Percentiles rank a stretch among this genome's conserved stretches.
Conservation (phyloP, 768 basidiomycete species). For the Porphyrellus cyaneotinctus region DNA sequence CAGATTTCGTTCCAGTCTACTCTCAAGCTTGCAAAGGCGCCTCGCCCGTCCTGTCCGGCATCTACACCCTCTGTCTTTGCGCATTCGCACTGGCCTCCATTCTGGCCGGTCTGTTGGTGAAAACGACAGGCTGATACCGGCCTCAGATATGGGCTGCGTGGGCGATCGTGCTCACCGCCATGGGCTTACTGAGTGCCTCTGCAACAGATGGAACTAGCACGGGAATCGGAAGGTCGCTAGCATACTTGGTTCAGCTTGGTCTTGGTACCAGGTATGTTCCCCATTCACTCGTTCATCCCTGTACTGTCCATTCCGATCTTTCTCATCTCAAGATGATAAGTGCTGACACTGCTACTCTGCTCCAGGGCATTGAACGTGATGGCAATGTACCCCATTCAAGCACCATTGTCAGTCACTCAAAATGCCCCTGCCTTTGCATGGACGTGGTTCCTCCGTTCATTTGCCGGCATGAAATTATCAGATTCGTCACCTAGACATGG, state of each 20-base stretch:
- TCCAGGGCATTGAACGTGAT: slow-evolving; percentile 11
- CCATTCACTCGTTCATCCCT: not conserved
- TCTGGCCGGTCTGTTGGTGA: slow-evolving; percentile 36
- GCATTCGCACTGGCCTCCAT: slow-evolving; percentile 39
- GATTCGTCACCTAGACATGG: too few relatives aligned
- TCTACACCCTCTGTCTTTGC: slow-evolving; percentile 34
- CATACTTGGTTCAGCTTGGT: slow-evolving; percentile 9
- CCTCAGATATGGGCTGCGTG: slow-evolving; percentile 37
- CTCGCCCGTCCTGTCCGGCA: slow-evolving; percentile 34
- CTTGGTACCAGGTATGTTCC: slow-evolving; percentile 16
- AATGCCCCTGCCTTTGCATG: slow-evolving; percentile 39
- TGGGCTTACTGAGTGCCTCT: slow-evolving; percentile 32
- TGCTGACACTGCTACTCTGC: not conserved
- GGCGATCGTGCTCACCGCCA: slow-evolving; percentile 32
- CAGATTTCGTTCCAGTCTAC: slow-evolving; percentile 23
- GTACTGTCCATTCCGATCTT: too few relatives aligned
- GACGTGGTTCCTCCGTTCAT: slow-evolving; percentile 32
- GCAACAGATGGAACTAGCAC: slow-evolving; percentile 23
- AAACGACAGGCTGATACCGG: slow-evolving; percentile 34
- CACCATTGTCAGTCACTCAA: slow-evolving; percentile 30
- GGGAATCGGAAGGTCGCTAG: slow-evolving; percentile 1
- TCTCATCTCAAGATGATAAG: not conserved
- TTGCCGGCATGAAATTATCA: slow-evolving; percentile 20
- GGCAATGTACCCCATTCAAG: slow-evolving; percentile 31
- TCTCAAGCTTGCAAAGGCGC: slow-evolving; percentile 39